Conservation (phyloP, 495 filamentous ascomycete species). For the Cercophora sp. region DNA sequence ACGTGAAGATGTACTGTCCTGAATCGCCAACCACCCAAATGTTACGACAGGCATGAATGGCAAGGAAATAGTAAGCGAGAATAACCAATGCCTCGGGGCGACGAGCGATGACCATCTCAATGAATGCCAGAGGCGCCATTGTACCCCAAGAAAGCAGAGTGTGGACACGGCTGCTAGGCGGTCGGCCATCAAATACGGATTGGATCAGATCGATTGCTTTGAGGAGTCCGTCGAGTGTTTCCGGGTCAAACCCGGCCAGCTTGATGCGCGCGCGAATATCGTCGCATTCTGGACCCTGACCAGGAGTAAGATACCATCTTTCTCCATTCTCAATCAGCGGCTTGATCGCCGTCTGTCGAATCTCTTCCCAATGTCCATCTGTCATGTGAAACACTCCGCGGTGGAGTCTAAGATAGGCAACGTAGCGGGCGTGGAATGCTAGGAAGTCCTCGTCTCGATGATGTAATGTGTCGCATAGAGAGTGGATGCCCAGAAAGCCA, state of each 20-base stretch:
- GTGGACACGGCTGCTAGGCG: constrained; percentile 7
- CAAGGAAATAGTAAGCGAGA: constrained; percentile 29
- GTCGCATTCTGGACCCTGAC: constrained; percentile 25
- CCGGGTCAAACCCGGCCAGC: not conserved
- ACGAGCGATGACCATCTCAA: constrained; percentile 20
- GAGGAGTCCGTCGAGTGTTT: constrained; percentile 3
- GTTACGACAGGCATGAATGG: constrained; percentile 19
- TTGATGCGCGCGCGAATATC: constrained; percentile 17
- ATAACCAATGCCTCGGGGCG: constrained; percentile 28
- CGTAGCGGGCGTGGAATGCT: constrained; percentile 36
- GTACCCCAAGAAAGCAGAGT: constrained; percentile 20
- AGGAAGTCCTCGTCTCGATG: constrained; percentile 30
- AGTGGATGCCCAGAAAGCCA: constrained; percentile 39
- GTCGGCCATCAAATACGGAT: constrained; percentile 22
- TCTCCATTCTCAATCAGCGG: constrained; percentile 21
- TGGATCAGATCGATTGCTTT: constrained; percentile 24
- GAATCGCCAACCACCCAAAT: constrained; percentile 25
- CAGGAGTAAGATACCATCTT: constrained; percentile 8
- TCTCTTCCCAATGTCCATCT: constrained; percentile 21
- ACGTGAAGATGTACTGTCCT: constrained; percentile 22
- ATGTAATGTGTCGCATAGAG: constrained; percentile 42
- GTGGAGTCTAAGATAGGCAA: constrained; percentile 41
- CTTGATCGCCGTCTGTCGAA: constrained; percentile 20
- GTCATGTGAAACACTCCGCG: constrained; percentile 37
- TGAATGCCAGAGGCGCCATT: constrained; percentile 20